A percentile compares a stretch with the other conserved stretches of the same genome.
phyloP scores from a whole-genome alignment of 169 alveolate genomes.

The Plasmodium fragile region DNA sequence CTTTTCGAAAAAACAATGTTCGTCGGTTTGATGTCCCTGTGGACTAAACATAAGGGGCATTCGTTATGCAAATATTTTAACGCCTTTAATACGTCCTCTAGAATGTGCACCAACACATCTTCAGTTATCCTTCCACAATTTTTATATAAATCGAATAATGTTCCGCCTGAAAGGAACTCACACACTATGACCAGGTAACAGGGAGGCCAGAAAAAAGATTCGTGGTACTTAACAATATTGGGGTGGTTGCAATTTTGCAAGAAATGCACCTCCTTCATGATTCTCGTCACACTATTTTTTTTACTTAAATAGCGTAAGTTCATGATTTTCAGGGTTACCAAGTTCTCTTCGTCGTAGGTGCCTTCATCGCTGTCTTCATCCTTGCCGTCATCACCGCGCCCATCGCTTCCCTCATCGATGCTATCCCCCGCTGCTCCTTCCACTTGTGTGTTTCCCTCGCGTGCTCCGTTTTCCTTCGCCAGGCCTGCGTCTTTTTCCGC shows the following conservation, averaged over 20 bases:
- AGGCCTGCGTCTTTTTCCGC: not conserved
- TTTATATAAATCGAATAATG: conserved; percentile 53
- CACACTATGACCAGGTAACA: conserved; percentile 72
- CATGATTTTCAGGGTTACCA: conserved; percentile 35
- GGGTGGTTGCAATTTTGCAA: conserved; percentile 73
- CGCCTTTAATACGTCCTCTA: conserved; percentile 53
- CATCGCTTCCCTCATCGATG: too few species aligned
- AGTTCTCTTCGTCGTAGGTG: conserved; percentile 26
- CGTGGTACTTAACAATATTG: conserved; percentile 72
- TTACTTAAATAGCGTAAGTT: conserved; percentile 50
- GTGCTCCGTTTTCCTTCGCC: not conserved
- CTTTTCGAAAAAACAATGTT: conserved; percentile 57
- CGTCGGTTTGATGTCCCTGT: conserved; percentile 61
- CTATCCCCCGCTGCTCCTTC: not conserved
- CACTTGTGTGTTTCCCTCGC: not conserved
- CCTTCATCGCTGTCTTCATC: conserved; percentile 4
- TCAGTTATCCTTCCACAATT: conserved; percentile 52
- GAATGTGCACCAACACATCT: conserved; percentile 54
- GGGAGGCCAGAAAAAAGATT: conserved; percentile 76
- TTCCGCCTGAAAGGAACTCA: conserved; percentile 68
- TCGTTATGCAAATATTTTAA: conserved; percentile 57
- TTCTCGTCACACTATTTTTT: conserved; percentile 7
- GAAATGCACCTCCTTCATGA: conserved; percentile 74
- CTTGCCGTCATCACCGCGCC: not conserved
- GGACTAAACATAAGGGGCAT: conserved; percentile 21